Conservation (phyloP, 345 rosid species). For the Mangifera indica region DNA sequence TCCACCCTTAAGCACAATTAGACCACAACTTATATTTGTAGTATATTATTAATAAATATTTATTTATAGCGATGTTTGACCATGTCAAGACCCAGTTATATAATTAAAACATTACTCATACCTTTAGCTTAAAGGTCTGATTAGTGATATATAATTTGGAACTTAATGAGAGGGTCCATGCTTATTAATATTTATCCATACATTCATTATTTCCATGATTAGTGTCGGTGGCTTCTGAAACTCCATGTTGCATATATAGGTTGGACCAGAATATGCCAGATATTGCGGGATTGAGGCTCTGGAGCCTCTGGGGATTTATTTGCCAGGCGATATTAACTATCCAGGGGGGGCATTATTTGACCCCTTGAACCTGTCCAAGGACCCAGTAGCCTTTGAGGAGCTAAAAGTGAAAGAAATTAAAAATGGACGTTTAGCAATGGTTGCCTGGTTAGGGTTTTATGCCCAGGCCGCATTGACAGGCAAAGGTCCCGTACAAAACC, state of each 20-base stretch:
- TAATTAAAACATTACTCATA: too few relatives aligned
- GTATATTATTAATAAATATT: too few relatives aligned
- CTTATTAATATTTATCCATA: background rate
- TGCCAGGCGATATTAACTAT: constrained; percentile 89
- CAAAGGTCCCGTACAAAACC: constrained; percentile 83
- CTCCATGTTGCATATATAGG: constrained; percentile 33
- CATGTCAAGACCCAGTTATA: too few relatives aligned
- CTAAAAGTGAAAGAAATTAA: constrained; percentile 92
- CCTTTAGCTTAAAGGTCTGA: too few relatives aligned
- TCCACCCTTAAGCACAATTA: too few relatives aligned
- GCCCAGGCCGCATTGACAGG: constrained; percentile 77
- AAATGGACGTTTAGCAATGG: constrained; percentile 85
- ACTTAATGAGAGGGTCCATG: background rate
- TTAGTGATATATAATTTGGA: background rate
- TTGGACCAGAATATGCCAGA: constrained; percentile 93
- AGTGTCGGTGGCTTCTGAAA: background rate
- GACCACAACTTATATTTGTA: too few relatives aligned
- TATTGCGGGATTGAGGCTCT: constrained; percentile 88
- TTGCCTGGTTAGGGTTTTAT: constrained; percentile 91
- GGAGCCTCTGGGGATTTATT: constrained; percentile 89
- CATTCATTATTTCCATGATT: background rate
- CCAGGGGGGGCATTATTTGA: constrained; percentile 89
- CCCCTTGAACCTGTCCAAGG: constrained; percentile 74
- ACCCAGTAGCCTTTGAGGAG: constrained; percentile 77
- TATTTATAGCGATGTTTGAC: too few relatives aligned